phyloP scores from a whole-genome alignment of 2,329 filamentous ascomycete species.

The Penicillium sp. region DNA sequence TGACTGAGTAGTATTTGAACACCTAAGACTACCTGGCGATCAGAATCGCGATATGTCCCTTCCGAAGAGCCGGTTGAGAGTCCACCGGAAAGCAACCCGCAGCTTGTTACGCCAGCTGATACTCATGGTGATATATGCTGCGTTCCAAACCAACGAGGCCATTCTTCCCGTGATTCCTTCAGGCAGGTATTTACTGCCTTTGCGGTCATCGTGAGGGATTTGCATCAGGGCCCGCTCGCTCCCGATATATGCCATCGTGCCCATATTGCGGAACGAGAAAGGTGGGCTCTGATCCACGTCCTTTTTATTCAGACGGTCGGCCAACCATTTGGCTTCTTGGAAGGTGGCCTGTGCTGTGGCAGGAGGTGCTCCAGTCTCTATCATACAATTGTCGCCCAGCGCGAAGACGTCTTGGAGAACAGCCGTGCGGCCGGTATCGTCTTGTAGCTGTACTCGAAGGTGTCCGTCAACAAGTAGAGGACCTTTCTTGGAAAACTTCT shows the following conservation, averaged over 20 bases:
- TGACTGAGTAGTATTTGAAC: neutral
- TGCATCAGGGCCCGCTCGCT: conserved; percentile 59
- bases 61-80: conserved; percentile 45
- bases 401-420: conserved; percentile 56
- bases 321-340: conserved; percentile 60
- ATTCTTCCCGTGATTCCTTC: conserved; percentile 40
- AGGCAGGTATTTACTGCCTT: conserved; percentile 31
- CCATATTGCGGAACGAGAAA: conserved; percentile 59
- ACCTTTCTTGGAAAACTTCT: conserved; percentile 48
- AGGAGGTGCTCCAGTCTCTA: conserved; percentile 53
- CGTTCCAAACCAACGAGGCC: conserved; percentile 47
- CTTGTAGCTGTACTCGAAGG: conserved; percentile 55
- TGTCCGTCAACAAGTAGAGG: conserved; percentile 57
- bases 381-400: conserved; percentile 57
- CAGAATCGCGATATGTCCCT: conserved; percentile 46
- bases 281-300: conserved; percentile 35
- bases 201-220: conserved; percentile 33
- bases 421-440: conserved; percentile 34
- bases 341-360: conserved; percentile 60
- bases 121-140: conserved; percentile 47
- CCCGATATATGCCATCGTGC: conserved; percentile 61
- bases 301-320: conserved; percentile 53
- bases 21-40: neutral
- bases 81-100: conserved; percentile 43
- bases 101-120: conserved; percentile 49